A percentile compares a stretch with the other conserved stretches of the same genome.
Conservation (phyloP, 495 filamentous ascomycete species). For the Penicilliopsis zonata region DNA sequence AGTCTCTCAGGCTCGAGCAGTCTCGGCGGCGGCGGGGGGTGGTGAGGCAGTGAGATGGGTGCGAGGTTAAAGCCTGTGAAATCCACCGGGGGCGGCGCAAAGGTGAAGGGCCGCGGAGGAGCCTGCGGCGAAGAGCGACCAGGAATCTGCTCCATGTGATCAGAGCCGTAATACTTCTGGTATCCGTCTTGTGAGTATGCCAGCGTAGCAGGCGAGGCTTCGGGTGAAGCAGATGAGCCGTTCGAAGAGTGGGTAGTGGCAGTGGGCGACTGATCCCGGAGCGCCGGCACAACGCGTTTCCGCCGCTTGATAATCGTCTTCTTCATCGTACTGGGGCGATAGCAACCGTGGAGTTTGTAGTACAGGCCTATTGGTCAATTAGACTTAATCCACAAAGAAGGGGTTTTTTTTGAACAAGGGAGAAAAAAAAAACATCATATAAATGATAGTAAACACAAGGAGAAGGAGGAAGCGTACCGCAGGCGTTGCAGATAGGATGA, state of each 20-base stretch:
- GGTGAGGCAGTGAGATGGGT: constrained; percentile 25
- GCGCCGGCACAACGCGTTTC: constrained; percentile 85
- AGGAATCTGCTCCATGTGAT: constrained; percentile 21
- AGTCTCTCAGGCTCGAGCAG: constrained; percentile 27
- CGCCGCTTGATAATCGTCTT: constrained; percentile 92
- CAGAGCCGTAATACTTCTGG: constrained; percentile 30
- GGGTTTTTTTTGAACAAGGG: background rate
- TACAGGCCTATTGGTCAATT: constrained; percentile 62
- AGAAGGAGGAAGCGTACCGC: constrained; percentile 58
- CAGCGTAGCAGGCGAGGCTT: constrained; percentile 30
- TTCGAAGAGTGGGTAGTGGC: constrained; percentile 31
- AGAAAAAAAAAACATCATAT: too few species aligned
- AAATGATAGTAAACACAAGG: constrained; percentile 4
- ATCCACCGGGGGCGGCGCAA: constrained; percentile 37
- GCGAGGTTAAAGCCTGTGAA: constrained; percentile 35
- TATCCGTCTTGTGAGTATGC: constrained; percentile 50
- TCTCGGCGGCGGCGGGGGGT: constrained; percentile 25
- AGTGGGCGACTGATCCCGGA: constrained; percentile 41
- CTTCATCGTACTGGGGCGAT: constrained; percentile 92
- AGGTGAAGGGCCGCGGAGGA: constrained; percentile 15
- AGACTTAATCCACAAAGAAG: constrained; percentile 1
- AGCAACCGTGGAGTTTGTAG: constrained; percentile 88
- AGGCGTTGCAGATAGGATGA: constrained; percentile 97
- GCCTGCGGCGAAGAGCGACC: constrained; percentile 16
- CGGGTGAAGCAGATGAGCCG: constrained; percentile 32